phyloP scores from a whole-genome alignment of 1,139 yeast genomes.

The Yamadazyma triangularis region DNA sequence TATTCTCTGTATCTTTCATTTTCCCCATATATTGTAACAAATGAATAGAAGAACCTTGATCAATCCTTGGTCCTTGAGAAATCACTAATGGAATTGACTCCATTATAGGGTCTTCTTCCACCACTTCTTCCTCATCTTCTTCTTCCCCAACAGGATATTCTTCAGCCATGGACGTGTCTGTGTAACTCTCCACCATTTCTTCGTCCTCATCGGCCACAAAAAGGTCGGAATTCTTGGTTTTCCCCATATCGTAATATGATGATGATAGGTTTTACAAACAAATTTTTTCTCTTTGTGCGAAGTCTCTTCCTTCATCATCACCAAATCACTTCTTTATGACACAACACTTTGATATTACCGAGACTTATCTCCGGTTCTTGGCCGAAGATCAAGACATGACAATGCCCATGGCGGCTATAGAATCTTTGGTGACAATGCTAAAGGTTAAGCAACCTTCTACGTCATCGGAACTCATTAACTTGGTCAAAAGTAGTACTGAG shows the following conservation, averaged over 20 bases:
- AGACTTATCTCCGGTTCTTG: slow-evolving; percentile 72
- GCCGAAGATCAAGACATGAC: slow-evolving; percentile 92
- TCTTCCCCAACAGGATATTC: too few species aligned
- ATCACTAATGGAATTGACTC: slow-evolving; percentile 66
- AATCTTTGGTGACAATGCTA: slow-evolving; percentile 80
- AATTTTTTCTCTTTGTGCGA: too few species aligned
- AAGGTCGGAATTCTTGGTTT: slow-evolving; percentile 1
- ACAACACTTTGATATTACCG: slow-evolving; percentile 84
- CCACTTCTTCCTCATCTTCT: slow-evolving; percentile 10
- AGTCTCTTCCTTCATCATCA: too few species aligned
- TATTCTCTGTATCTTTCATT: slow-evolving; percentile 40
- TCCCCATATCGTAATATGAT: too few species aligned
- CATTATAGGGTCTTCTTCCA: slow-evolving; percentile 71
- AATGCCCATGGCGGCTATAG: slow-evolving; percentile 99
- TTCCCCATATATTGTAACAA: slow-evolving; percentile 71
- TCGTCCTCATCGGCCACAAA: slow-evolving; percentile 7
- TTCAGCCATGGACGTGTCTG: background rate
- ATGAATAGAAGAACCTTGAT: slow-evolving; percentile 24
- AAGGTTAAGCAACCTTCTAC: slow-evolving; percentile 84
- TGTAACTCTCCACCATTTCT: slow-evolving; percentile 1
- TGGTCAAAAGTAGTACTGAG: slow-evolving; percentile 71
- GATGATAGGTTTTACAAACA: too few species aligned
- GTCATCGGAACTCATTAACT: slow-evolving; percentile 83
- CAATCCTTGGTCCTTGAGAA: slow-evolving; percentile 12
- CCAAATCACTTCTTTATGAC: too few species aligned